Conservation (phyloP, 208 protist species). For the Acanthamoeba royreba region DNA sequence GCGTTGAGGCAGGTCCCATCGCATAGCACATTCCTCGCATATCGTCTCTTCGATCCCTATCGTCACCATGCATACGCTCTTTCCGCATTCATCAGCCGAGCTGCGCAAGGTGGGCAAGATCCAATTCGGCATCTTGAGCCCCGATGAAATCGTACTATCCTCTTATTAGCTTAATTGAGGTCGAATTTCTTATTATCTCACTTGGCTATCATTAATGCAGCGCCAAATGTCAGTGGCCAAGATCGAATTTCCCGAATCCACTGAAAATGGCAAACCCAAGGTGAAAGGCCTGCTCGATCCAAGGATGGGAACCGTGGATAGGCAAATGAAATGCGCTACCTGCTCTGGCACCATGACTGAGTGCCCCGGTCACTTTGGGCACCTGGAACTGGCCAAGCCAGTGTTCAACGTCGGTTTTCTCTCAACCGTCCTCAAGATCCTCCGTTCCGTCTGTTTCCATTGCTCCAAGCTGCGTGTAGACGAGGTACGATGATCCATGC, state of each 20-base stretch:
- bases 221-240: conserved; percentile 76
- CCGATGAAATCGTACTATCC: conserved; percentile 83
- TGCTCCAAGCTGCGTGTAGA: conserved; percentile 92
- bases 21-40: no score
- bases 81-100: conserved; percentile 18
- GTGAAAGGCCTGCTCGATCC: conserved; percentile 80
- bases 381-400: conserved; percentile 95
- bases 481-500: conserved; percentile 3
- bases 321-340: conserved; percentile 69
- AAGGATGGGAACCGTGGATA: conserved; percentile 84
- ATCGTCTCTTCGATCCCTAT: no score
- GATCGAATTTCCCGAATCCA: conserved; percentile 63
- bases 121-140: conserved; percentile 87
- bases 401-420: conserved; percentile 97
- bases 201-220: conserved; percentile 43
- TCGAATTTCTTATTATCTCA: not conserved
- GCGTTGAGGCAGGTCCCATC: not conserved
- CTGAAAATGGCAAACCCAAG: conserved; percentile 77
- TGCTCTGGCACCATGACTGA: conserved; percentile 64
- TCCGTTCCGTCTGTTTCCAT: conserved; percentile 96
- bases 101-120: conserved; percentile 72
- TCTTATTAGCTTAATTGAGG: not conserved
- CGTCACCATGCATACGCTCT: not conserved
- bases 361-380: conserved; percentile 98
- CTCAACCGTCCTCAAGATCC: conserved; percentile 89